A percentile compares a stretch with the other conserved stretches of the same genome.
Evolutionary conservation across 495 filamentous ascomycete species (phyloP).

Genomic region (Aspergillus biplanus): DNA sequence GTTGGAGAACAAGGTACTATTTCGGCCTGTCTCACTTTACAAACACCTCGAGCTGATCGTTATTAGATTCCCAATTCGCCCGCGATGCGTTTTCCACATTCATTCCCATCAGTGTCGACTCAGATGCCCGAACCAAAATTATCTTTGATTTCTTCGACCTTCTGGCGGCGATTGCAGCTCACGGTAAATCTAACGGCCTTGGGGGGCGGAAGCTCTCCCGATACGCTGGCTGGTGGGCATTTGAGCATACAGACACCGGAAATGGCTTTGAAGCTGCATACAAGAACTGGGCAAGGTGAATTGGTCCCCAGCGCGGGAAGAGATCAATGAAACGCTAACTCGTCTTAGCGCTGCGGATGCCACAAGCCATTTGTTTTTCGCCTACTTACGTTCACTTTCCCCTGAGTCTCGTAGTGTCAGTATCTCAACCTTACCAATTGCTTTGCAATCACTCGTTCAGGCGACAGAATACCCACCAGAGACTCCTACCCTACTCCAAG

Average conservation of each 20-base stretch:
- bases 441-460: conserved; percentile 84
- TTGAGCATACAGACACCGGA: conserved; percentile 81
- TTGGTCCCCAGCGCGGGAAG: conserved; percentile 2
- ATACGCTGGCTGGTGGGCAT: conserved; percentile 98
- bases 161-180: conserved; percentile 76
- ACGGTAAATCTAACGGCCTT: conserved; percentile 91
- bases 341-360: conserved; percentile 82
- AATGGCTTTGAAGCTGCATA: conserved; percentile 98
- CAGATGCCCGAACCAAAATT: conserved; percentile 80
- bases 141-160: conserved; percentile 98
- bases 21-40: neutral
- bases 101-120: conserved; percentile 92
- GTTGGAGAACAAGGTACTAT: conserved; percentile 85
- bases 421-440: conserved; percentile 84
- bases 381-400: conserved; percentile 87
- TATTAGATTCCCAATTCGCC: conserved; percentile 84
- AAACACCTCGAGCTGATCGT: conserved; percentile 8
- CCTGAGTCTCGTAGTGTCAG: conserved; percentile 74
- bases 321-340: conserved; percentile 27
- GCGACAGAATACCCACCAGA: conserved; percentile 95
- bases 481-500: conserved; percentile 74
- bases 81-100: conserved; percentile 94
- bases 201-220: conserved; percentile 92
- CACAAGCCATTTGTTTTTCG: conserved; percentile 95
- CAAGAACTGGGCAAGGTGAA: conserved; percentile 74